These are phyloP conservation scores for Cladosporium halotolerans DNA, from an alignment of 2,329 filamentous ascomycete genomes.

Conservation along the genomic window DNA sequence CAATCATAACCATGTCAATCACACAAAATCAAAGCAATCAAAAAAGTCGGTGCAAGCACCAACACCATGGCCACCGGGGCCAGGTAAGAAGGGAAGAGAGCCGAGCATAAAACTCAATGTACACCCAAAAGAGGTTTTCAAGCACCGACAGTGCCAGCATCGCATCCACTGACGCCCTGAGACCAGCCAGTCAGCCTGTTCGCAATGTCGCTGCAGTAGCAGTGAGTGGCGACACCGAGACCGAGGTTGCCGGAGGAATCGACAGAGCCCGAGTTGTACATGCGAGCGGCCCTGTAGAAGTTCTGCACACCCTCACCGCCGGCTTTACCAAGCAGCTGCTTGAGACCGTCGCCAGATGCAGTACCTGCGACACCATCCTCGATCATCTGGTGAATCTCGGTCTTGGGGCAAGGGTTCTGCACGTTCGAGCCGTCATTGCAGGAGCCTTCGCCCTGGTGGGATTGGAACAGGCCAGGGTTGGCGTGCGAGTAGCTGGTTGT, in stretches of 20 bases:
- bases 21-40: background rate
- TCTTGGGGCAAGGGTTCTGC: conserved; percentile 35
- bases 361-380: conserved; percentile 41
- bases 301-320: conserved; percentile 32
- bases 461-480: conserved; percentile 46
- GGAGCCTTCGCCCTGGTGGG: conserved; percentile 34
- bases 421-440: conserved; percentile 31
- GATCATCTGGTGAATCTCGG: conserved; percentile 36
- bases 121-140: background rate
- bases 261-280: conserved; percentile 45
- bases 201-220: conserved; percentile 49
- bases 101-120: background rate
- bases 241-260: conserved; percentile 32
- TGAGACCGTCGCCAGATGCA: conserved; percentile 37
- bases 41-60: background rate
- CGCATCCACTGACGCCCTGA: conserved; percentile 1
- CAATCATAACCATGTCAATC: background rate
- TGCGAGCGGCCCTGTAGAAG: conserved; percentile 45
- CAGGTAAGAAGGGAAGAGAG: background rate
- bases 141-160: background rate
- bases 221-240: conserved; percentile 44
- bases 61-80: background rate
- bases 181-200: conserved; percentile 43
- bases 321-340: conserved; percentile 31
- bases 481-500: conserved; percentile 37